Evolutionary conservation across 2,329 filamentous ascomycete species (phyloP), one percentile per base, ranked within the genome.

Genomic region (Aspergillus pseudoglaucus): DNA sequence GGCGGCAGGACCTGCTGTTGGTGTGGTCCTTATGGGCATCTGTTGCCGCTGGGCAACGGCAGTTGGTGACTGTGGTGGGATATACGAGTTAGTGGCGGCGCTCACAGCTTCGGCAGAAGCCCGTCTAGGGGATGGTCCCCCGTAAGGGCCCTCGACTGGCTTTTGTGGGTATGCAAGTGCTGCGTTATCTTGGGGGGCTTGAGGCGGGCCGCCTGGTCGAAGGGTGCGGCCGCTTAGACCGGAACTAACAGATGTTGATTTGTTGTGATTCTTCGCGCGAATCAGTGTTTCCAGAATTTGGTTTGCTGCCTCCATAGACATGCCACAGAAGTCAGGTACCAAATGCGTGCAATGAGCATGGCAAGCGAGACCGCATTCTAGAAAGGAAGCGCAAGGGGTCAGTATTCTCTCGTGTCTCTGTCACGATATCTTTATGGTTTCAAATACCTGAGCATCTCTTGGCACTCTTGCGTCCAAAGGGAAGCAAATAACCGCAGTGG

Each of bases 251-350:
- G 73, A 73, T 3, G 75, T 70, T 46, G 69, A 68, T 62, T 80
- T 79, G 75, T 69, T 86, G 77, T 82, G 80, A 63, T 83, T 82
- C 71, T 90, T 94, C 50, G 87, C 84, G 44, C 83, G 83, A 62
- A 88, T 82, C 58, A 96, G 87, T 44, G 90, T 88, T 54, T 90
- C 85, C 47, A 97, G 70, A 55, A 98, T 96, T 63, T 94, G 84
- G 67, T 96, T 97, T 39, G 93, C 93, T 33, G 88, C 87, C 48
- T 93, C 87, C 93, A 97, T 97, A 23, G 90, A 94, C 90, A 98
- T 98, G 59, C 93, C 93, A 67, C 93, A 98, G 72, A 98, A 98
- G 68, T 98, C 93, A 17, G 93, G 93, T 27, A 98, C 91, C 57
- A 98, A 81, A 69, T 98, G 93, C 17, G 90, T 88, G 69, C 93